phyloP scores from a whole-genome alignment of 1,284 basidiomycete genomes.

The Dichomitus squalens region DNA sequence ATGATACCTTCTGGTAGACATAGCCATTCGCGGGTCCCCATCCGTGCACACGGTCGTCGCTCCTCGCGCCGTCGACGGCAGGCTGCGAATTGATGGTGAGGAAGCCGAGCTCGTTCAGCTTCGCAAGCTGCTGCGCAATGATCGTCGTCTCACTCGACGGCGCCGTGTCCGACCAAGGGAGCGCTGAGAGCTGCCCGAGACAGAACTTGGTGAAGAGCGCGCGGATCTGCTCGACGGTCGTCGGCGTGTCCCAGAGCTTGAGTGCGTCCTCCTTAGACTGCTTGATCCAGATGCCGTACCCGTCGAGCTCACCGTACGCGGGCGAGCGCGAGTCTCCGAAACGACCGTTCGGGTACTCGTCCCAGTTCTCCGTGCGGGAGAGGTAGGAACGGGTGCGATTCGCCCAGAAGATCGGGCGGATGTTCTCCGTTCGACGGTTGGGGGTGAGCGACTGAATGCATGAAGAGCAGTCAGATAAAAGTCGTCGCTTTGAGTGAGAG shows the following conservation, averaged over 20 bases:
- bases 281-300: conserved; percentile 88
- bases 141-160: conserved; percentile 85
- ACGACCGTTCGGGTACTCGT: conserved; percentile 98
- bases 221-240: conserved; percentile 65
- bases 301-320: conserved; percentile 97
- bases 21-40: conserved; percentile 97
- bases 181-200: conserved; percentile 64
- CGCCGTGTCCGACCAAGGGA: conserved; percentile 96
- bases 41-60: conserved; percentile 86
- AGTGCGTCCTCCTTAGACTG: conserved; percentile 84
- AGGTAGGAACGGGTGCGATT: conserved; percentile 92
- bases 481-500: not conserved
- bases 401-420: conserved; percentile 96
- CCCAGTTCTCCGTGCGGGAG: conserved; percentile 95
- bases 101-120: conserved; percentile 90
- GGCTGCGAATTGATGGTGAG: conserved; percentile 99
- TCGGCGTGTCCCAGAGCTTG: conserved; percentile 88
- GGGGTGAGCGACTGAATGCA: conserved; percentile 78
- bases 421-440: conserved; percentile 83
- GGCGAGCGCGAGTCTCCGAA: conserved; percentile 97
- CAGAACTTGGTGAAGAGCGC: conserved; percentile 86
- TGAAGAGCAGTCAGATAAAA: conserved; percentile 5
- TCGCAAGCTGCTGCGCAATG: conserved; percentile 80
- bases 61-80: conserved; percentile 90
- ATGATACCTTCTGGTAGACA: conserved; percentile 91